Base-by-base conservation (phyloP, 768 basidiomycete species). In the Symmetrospora coprosmae region DNA sequence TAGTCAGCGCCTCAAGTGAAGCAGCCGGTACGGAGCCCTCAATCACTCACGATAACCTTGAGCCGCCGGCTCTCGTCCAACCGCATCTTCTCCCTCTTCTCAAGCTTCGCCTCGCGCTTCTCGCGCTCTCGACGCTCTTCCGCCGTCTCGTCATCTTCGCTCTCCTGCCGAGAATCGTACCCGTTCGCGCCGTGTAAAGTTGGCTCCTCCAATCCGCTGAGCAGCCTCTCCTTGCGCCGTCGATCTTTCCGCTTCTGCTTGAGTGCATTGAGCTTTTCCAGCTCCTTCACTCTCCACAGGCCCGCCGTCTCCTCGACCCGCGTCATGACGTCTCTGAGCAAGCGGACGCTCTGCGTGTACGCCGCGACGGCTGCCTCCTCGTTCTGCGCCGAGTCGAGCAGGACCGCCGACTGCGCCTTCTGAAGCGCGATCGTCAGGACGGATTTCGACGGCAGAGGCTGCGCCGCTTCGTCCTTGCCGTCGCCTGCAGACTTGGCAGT, bases 261-360 rank as follows among this genome's bases (percentile, higher is more conserved):
- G 16, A 25, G 27, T 17, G 21, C 13, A 5, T 31, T 5, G 14
- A 40, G 21, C 40, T 39, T 60, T 11, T 35, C 45, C 6, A 39
- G 4, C 34, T 63, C 62, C 13, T 31, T 31, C 9, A 27, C 38
- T 30, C 56, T 8, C 27, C 41, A 63, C 4, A 25, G 16, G 11
- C 52, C 55, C 2, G 90, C 88, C 3, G 86, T 86, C 68, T 82
- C 78, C 72, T 55, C 46, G 19, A 91, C 89, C 38, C 87, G 76
- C 67, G 87, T 85, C 89, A 92, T 92, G 51, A 92, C 89, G 72
- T 88, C 86, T 67, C 83, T 86, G 28, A 92, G 77, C 27, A 92
- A 76, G 40, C 84, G 81, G 39, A 92, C 89, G 68, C 85, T 86
- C 71, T 81, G 83, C 13, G 82, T 83, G 71, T 92, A 92, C 0